Evolutionary conservation across 345 rosid species (phyloP).

Genomic region (Limnanthes douglasii): DNA sequence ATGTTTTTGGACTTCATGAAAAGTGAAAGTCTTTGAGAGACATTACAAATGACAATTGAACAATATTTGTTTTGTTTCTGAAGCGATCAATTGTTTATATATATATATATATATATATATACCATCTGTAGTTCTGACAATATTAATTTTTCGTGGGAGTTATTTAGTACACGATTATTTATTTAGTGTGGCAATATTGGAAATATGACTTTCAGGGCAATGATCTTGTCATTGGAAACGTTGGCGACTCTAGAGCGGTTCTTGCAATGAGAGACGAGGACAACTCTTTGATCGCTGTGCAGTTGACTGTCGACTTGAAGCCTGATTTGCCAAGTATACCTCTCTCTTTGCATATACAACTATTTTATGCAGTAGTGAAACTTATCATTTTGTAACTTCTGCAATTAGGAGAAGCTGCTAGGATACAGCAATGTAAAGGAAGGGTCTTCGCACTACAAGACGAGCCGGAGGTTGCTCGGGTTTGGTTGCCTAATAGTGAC

Average conservation of each 20-base stretch:
- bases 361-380: constrained; percentile 4
- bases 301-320: constrained; percentile 87
- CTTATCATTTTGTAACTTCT: neutral
- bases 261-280: constrained; percentile 60
- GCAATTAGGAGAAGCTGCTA: constrained; percentile 73
- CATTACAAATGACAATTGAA: too few relatives aligned
- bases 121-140: too few relatives aligned
- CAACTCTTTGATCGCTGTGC: constrained; percentile 51
- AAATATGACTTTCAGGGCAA: constrained; percentile 39
- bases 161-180: too few relatives aligned
- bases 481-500: constrained; percentile 91
- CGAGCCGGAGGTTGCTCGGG: constrained; percentile 97
- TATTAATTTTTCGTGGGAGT: too few relatives aligned
- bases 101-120: too few relatives aligned
- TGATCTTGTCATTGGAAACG: constrained; percentile 64
- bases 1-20: too few relatives aligned
- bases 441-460: constrained; percentile 96
- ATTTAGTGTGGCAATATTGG: too few relatives aligned
- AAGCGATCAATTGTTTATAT: too few relatives aligned
- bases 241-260: constrained; percentile 95
- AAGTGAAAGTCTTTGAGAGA: too few relatives aligned
- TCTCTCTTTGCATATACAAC: constrained; percentile 11
- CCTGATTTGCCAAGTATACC: constrained; percentile 81
- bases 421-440: constrained; percentile 86
- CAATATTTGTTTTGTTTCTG: too few relatives aligned